Conservation (phyloP, 148 eudicot genomes). For the Spergularia marina region DNA sequence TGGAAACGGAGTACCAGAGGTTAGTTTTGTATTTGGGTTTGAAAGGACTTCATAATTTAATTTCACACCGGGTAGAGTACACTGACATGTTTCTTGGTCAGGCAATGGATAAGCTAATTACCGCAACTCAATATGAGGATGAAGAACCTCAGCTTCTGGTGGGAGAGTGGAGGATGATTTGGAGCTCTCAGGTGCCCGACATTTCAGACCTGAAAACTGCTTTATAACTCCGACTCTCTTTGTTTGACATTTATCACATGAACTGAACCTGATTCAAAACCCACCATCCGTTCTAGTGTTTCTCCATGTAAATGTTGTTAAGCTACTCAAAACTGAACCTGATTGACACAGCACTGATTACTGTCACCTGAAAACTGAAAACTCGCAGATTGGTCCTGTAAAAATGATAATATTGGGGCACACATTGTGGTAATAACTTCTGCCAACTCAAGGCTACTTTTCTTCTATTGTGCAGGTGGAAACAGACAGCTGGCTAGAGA, state of each 20-base stretch:
- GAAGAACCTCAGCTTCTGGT: conserved; percentile 60
- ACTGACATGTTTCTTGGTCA: conserved; percentile 26
- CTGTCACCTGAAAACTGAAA: neutral
- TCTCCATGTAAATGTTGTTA: too few species aligned
- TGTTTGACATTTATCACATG: neutral
- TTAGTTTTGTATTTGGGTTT: conserved; percentile 10
- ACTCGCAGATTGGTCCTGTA: neutral
- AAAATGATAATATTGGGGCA: neutral
- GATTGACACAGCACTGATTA: neutral
- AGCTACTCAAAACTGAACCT: neutral
- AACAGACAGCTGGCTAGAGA: conserved; percentile 98
- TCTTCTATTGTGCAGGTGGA: conserved; percentile 50
- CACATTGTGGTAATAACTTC: neutral
- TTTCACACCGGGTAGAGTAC: neutral
- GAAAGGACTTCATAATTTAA: neutral
- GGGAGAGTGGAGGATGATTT: conserved; percentile 95
- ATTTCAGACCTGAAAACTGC: neutral
- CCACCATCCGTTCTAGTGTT: too few species aligned
- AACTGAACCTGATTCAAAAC: neutral
- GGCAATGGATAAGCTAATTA: conserved; percentile 75
- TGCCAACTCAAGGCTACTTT: neutral
- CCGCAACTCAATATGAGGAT: conserved; percentile 38
- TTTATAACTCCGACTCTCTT: neutral
- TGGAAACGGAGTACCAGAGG: conserved; percentile 60
- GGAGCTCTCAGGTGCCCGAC: conserved; percentile 91